Conservation (phyloP, 768 basidiomycete species). For the Boletus speciosus region DNA sequence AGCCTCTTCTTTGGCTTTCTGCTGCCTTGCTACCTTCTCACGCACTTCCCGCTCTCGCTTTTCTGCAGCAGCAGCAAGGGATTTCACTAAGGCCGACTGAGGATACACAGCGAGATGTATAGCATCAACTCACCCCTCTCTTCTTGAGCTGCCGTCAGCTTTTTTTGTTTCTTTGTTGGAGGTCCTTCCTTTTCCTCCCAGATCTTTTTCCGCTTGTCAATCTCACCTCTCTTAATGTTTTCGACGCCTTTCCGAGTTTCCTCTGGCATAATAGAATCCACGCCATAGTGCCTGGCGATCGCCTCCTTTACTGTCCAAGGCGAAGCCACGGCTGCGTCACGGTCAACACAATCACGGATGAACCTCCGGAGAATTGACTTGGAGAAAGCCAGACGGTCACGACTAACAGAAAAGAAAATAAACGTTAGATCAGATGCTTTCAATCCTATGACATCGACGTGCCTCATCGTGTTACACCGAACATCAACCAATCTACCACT, state of each 20-base stretch:
- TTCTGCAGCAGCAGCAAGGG: slow-evolving; percentile 42
- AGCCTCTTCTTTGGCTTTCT: slow-evolving; percentile 64
- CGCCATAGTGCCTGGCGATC: slow-evolving; percentile 82
- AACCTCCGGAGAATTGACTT: slow-evolving; percentile 96
- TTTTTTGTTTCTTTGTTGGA: slow-evolving; percentile 79
- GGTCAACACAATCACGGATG: slow-evolving; percentile 91
- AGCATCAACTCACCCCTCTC: slow-evolving; percentile 54
- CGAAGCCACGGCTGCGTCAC: slow-evolving; percentile 87
- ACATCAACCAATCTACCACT: slow-evolving; percentile 83
- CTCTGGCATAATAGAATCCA: slow-evolving; percentile 83
- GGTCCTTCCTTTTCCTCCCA: slow-evolving; percentile 88
- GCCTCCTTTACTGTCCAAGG: slow-evolving; percentile 93
- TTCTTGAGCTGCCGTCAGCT: slow-evolving; percentile 67
- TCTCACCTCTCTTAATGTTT: slow-evolving; percentile 79
- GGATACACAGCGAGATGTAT: slow-evolving; percentile 4
- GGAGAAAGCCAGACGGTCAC: slow-evolving; percentile 93
- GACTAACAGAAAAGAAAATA: slow-evolving; percentile 44
- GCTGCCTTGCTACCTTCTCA: slow-evolving; percentile 65
- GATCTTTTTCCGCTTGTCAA: slow-evolving; percentile 88
- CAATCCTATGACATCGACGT: slow-evolving; percentile 21
- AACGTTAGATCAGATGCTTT: slow-evolving; percentile 1
- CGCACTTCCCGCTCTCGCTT: slow-evolving; percentile 67
- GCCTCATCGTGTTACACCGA: slow-evolving; percentile 78
- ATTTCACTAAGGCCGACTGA: slow-evolving; percentile 23
- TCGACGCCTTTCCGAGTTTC: slow-evolving; percentile 77